Evolutionary conservation across 129 eudicot genomes (phyloP).

Genomic region (Centrapalus pauciflorus): DNA sequence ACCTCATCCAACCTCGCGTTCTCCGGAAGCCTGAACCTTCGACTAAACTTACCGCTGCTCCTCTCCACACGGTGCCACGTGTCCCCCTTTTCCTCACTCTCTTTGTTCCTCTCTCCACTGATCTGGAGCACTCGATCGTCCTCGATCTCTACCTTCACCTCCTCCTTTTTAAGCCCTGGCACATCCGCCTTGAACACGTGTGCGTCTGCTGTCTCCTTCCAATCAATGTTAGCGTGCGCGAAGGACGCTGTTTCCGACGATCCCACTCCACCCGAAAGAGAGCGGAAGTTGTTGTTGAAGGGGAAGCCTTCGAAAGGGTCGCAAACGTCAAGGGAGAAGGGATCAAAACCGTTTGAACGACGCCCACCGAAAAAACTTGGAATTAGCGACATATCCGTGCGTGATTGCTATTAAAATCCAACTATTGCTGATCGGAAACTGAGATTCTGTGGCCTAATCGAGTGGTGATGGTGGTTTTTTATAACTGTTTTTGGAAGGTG

Average conservation of each 20-base stretch:
- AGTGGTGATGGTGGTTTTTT: constrained; percentile 1
- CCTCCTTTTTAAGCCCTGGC: constrained; percentile 52
- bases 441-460: background rate
- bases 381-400: constrained; percentile 14
- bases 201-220: constrained; percentile 45
- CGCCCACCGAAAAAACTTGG: constrained; percentile 22
- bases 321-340: constrained; percentile 26
- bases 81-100: constrained; percentile 41
- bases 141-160: constrained; percentile 53
- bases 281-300: background rate
- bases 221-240: constrained; percentile 27
- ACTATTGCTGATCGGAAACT: constrained; percentile 4
- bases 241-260: constrained; percentile 15
- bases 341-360: constrained; percentile 27
- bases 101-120: constrained; percentile 48
- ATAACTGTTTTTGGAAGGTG: background rate
- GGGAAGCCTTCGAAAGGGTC: constrained; percentile 29
- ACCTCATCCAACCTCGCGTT: constrained; percentile 47
- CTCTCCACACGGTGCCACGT: constrained; percentile 41
- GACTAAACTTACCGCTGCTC: constrained; percentile 28
- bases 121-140: constrained; percentile 43
- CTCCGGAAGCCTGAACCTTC: constrained; percentile 38
- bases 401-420: background rate
- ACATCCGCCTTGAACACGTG: constrained; percentile 49
- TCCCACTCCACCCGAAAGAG: constrained; percentile 3